Evolutionary conservation across 305 asterid genomes (phyloP), one percentile per base, ranked within the genome.

Genomic region (Fraxinus albicans): DNA sequence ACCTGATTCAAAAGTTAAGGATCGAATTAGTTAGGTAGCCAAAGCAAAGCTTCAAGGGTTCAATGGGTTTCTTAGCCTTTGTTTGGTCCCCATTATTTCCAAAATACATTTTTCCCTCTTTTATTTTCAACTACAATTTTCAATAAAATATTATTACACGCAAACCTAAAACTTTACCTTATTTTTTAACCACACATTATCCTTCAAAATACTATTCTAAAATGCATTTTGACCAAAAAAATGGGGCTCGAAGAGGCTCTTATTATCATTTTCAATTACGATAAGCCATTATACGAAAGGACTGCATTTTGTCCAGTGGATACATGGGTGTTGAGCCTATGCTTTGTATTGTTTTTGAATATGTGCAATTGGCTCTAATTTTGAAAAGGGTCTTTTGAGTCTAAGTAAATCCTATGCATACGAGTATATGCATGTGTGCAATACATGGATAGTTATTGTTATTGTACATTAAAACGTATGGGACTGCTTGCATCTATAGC

Each of bases 401-500:
- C 13, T 9, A 25, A 63, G 33, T 0, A 21, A 27, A 23, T 35
- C 17, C 40, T 3, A 10, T 72, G 58, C 77, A 25, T 73, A 5
- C 38, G 77, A 76, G 35, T 38, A 83, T 73, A 35, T 83, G 84
- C 60, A 50, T 77, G 31, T 77, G 38, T 75, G 78, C 79, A 75
- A 31, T 70, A 35, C 83, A 23, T 25, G 70, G 69, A 42, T 19
- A 23, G 47, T 73, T 77, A 79, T 13, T 42, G 73, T 60, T 72
- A 58, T 77, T 5, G 40, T 42, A 65, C 81, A 3, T 44, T 70
- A 35, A 35, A 47, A 65, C 47, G 73, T 79, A 38, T 73, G 35
- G 83, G 86, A 73, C 75, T 70, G 70, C 74, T 53, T 76, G 78
- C 77, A 76, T 79, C 69, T 79, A 83, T 33, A 6, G 29, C 73